A percentile compares a stretch with the other conserved stretches of the same genome.
Conservation (phyloP, 2,329 filamentous ascomycete species). For the Byssothecium circinans region DNA sequence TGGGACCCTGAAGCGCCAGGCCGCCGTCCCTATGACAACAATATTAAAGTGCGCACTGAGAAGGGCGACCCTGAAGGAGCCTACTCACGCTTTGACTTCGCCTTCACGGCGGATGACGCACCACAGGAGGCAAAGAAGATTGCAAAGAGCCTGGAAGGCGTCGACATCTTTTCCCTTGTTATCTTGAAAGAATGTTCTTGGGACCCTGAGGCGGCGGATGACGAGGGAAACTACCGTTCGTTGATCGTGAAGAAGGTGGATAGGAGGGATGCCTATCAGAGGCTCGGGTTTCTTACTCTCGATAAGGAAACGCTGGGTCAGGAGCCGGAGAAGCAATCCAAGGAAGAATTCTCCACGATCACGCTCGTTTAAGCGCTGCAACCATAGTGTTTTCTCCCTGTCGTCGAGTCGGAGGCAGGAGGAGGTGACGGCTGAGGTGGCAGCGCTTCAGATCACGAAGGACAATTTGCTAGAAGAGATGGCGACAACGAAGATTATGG, state of each 20-base stretch:
- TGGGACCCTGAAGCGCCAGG: constrained; percentile 5
- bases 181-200: not conserved
- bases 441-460: no score
- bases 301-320: not conserved
- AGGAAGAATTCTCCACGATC: no score
- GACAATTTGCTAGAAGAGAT: no score
- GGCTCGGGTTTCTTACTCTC: constrained; percentile 2
- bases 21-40: no score
- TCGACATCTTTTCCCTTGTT: constrained; percentile 10
- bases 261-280: constrained; percentile 2
- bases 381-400: no score
- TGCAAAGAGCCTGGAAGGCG: constrained; percentile 7
- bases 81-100: constrained; percentile 8
- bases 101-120: constrained; percentile 6
- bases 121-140: constrained; percentile 7
- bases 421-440: no score
- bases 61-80: constrained; percentile 3
- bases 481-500: no score
- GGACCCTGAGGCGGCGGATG: not conserved
- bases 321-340: no score
- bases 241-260: constrained; percentile 5
- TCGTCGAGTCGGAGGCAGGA: no score
- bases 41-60: constrained; percentile 3
- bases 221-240: constrained; percentile 1
- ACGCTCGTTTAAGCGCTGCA: no score